Evolutionary conservation across 768 basidiomycete genomes (phyloP), one percentile per base, ranked within the genome.

Genomic region (Kwoniella sp.): DNA sequence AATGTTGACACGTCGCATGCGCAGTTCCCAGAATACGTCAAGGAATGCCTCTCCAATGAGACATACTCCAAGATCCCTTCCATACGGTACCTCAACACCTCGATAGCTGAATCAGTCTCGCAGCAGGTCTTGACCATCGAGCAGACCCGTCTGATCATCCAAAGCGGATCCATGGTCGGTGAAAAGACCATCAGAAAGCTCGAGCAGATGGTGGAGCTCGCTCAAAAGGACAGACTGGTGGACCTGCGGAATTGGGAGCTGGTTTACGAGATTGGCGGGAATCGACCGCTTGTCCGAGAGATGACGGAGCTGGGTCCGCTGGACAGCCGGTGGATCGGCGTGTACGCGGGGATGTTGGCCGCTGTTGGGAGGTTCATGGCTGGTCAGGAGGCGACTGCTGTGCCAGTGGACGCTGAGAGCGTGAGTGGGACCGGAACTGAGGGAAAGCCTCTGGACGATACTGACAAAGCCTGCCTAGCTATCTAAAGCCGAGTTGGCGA

Each of bases 171-270:
- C 19, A 38, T 38, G 19, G 20, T 40, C 19, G 36, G 48, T 12
- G n/a, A n/a, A 14, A 37, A 20, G 34, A 50, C 23, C 15, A n/a
- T 29, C 3, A 38, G 32, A 17, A 37, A 20, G 19, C 26, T 50
- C 5, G 19, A 38, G 19, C 19, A 38, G 37, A 27, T 28, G 25
- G 23, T 27, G n/a, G 29, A 36, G 29, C 22, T n/a, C 10, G 33
- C 29, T 9, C n/a, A n/a, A n/a, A n/a, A n/a, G n/a, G n/a, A n/a
- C n/a, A n/a, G n/a, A n/a, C 8, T 39, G 6, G 53, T 50, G 6
- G 67, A 69, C 58, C 57, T 41, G 3, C 50, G 67, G 52, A 57
- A 64, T 33, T 66, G 62, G 62, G 64, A 63, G 29, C 37, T 66
- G 50, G 41, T 69, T 25, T 41, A 43, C 14, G 45, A 57, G 27